Evolutionary conservation across 2,329 filamentous ascomycete species (phyloP).

Genomic region (Blumeriella jaapii): DNA sequence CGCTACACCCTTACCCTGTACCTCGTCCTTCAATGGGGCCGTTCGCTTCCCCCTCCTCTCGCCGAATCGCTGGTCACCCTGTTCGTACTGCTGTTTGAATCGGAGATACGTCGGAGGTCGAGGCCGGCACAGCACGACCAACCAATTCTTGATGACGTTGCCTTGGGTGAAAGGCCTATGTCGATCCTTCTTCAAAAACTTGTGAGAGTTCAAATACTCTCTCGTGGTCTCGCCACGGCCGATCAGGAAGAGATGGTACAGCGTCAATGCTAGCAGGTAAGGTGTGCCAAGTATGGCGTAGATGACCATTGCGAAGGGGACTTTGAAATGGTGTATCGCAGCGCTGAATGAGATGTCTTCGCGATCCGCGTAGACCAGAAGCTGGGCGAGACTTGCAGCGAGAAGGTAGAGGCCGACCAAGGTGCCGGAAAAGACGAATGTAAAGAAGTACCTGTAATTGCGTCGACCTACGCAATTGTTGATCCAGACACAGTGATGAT

Average conservation of each 20-base stretch:
- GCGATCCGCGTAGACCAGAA: slow-evolving; percentile 57
- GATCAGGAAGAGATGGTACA: slow-evolving; percentile 87
- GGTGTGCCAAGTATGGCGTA: slow-evolving; percentile 63
- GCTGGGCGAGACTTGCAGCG: slow-evolving; percentile 67
- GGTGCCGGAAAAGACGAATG: slow-evolving; percentile 73
- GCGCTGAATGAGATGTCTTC: slow-evolving; percentile 55
- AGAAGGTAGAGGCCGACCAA: slow-evolving; percentile 67
- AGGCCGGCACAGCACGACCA: slow-evolving; percentile 70
- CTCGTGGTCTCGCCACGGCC: slow-evolving; percentile 86
- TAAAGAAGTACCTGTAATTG: slow-evolving; percentile 97
- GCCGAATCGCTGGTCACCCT: slow-evolving; percentile 78
- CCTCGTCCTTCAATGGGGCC: slow-evolving; percentile 36
- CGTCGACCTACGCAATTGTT: slow-evolving; percentile 96
- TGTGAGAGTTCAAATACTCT: slow-evolving; percentile 92
- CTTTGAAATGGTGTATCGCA: slow-evolving; percentile 59
- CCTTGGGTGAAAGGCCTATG: slow-evolving; percentile 84
- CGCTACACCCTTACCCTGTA: slow-evolving; percentile 50
- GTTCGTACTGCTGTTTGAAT: slow-evolving; percentile 66
- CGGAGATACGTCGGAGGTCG: slow-evolving; percentile 78
- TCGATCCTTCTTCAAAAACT: slow-evolving; percentile 84
- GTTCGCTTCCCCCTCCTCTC: slow-evolving; percentile 39
- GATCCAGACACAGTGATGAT: slow-evolving; percentile 97
- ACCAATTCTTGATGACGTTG: slow-evolving; percentile 64
- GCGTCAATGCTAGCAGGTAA: slow-evolving; percentile 74
- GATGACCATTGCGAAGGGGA: slow-evolving; percentile 80